Base-by-base conservation (phyloP, 2,329 filamentous ascomycete species). In the Drechslera avenae region DNA sequence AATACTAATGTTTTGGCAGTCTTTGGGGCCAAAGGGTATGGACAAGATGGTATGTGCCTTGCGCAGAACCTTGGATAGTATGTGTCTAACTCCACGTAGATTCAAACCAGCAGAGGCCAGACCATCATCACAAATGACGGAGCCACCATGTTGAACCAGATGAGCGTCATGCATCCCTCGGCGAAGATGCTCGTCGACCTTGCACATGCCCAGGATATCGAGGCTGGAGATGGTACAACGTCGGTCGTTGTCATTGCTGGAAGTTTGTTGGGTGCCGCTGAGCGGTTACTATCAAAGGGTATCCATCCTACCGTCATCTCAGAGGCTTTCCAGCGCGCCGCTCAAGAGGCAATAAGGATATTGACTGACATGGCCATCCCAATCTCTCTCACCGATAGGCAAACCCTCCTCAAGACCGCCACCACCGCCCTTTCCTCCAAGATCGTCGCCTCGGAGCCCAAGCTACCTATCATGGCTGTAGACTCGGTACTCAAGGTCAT, bases 121-220 rank as follows among this genome's bases (percentile, higher is more conserved):
- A 97, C 92, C 51, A 94, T 97, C 75, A 99, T 99, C 79, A 99
- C 94, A 71, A 99, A 99, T 81, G 94, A 99, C 78, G 94, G 94
- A 75, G 96, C 95, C 80, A 99, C 94, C 50, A 99, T 99, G 93
- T 80, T 99, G 72, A 96, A 90, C 80, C 93, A 93, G 81, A 97
- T 99, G 94, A 89, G 90, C 61, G 94, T 99, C 63, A 91, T 99
- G 88, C 94, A 99, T 74, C 94, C 94, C n/a, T 96, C 95, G 40
- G 94, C 94, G 43, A 97, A 96, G 81, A 99, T 99, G 94, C 83
- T 99, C 63, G 94, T 99, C 69, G 92, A 99, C 76, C 84, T 99
- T 57, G 95, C 93, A 68, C 90, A 94, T 63, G 94, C 94, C 61
- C 94, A 99, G 76, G 94, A 99, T 80, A 91, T 99, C 55, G 94